A percentile compares a stretch with the other conserved stretches of the same genome.
Conservation (phyloP, 139 green algal genomes). For the Marvania coccoides region DNA sequence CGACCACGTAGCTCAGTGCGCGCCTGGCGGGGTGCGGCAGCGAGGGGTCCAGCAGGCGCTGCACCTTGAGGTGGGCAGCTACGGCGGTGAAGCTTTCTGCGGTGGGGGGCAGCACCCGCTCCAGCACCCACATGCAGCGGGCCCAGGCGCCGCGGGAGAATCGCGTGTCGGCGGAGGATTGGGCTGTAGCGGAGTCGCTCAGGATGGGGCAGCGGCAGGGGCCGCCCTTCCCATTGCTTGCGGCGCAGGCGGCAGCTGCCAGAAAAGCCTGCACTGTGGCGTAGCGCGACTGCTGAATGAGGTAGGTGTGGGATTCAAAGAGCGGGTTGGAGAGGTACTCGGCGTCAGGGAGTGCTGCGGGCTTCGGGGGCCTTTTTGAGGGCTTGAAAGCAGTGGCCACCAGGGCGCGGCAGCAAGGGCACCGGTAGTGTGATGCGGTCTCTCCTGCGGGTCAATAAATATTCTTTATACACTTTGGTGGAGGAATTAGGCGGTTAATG, state of each 20-base stretch:
- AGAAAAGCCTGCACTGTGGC: background rate
- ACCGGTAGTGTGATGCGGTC: background rate
- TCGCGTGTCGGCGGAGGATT: no score
- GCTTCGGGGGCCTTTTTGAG: no score
- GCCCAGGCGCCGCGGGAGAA: background rate
- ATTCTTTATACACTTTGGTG: background rate
- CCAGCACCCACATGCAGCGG: background rate
- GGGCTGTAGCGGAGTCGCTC: background rate
- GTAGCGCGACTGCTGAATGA: background rate
- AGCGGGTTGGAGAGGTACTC: no score
- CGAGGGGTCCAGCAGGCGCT: background rate
- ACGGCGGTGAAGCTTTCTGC: background rate
- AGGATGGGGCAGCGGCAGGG: background rate
- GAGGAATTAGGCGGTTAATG: no score
- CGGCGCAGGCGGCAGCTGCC: background rate
- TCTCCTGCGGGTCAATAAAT: background rate
- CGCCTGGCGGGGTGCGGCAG: background rate
- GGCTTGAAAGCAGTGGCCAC: background rate
- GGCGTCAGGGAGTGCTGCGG: no score
- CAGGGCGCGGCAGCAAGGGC: background rate
- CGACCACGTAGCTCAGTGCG: background rate
- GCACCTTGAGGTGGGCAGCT: background rate
- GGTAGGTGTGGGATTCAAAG: background rate
- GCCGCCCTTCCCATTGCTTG: no score
- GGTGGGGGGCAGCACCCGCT: background rate